A percentile compares a stretch with the other conserved stretches of the same genome.
Conservation (phyloP, 345 rosid species). For the Gossypium thurberi region DNA sequence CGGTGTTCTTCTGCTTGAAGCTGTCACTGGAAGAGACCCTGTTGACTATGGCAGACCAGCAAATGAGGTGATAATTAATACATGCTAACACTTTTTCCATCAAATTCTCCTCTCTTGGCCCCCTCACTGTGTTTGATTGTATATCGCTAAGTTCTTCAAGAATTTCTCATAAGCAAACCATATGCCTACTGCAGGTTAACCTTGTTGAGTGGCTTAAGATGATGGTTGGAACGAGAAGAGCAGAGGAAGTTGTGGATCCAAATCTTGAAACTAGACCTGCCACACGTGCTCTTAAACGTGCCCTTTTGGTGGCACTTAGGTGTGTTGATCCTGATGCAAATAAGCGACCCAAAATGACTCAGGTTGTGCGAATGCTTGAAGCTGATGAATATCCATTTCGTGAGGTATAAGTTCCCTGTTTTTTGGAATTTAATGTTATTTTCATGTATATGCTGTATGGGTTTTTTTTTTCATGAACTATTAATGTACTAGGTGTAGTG, state of each 20-base stretch:
- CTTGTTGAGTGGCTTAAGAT: conserved; percentile 94
- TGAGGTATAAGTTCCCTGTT: conserved; percentile 41
- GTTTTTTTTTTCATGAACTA: not conserved
- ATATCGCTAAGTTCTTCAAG: not conserved
- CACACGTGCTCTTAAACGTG: conserved; percentile 64
- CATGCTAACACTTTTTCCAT: not conserved
- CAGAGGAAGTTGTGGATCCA: conserved; percentile 88
- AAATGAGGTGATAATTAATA: conserved; percentile 46
- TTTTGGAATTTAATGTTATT: not conserved
- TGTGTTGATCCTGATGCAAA: conserved; percentile 89
- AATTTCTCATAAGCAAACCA: conserved; percentile 4
- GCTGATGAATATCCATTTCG: conserved; percentile 74
- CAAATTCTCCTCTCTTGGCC: not conserved
- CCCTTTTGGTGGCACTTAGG: conserved; percentile 74
- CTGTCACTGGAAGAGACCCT: conserved; percentile 89
- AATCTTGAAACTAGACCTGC: conserved; percentile 67
- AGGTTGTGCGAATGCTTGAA: conserved; percentile 82
- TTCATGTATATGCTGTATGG: not conserved
- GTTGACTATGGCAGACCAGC: conserved; percentile 92
- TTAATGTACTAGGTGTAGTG: not conserved
- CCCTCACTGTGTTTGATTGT: not conserved
- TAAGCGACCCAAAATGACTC: conserved; percentile 93
- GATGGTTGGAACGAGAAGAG: conserved; percentile 93
- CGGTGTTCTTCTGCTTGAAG: conserved; percentile 89
- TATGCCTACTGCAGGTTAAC: conserved; percentile 51